phyloP scores from a whole-genome alignment of 2,329 filamentous ascomycete species.

The Talaromyces amestolkiae region DNA sequence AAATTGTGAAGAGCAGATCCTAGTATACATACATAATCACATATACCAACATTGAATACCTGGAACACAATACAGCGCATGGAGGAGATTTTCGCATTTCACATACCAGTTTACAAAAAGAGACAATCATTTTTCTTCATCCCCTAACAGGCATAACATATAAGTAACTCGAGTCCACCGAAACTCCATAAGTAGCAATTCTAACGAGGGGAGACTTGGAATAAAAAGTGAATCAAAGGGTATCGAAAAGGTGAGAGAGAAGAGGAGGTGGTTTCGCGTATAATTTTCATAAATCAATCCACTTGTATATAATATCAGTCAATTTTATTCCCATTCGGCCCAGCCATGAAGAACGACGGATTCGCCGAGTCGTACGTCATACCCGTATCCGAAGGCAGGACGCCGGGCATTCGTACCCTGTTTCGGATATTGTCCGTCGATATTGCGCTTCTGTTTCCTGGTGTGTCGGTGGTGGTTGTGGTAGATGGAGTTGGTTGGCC shows the following conservation, averaged over 20 bases:
- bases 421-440: conserved; percentile 16
- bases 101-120: not conserved
- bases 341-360: conserved; percentile 15
- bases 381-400: conserved; percentile 17
- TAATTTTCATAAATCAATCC: not conserved
- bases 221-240: not conserved
- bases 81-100: not conserved
- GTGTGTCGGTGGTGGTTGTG: conserved; percentile 15
- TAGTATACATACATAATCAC: not conserved
- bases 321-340: conserved; percentile 17
- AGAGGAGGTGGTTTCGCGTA: not conserved
- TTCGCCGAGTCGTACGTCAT: conserved; percentile 16
- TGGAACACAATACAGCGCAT: not conserved
- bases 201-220: not conserved
- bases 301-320: not conserved
- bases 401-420: conserved; percentile 16
- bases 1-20: not conserved
- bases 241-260: not conserved
- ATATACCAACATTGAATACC: not conserved
- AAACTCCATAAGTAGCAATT: not conserved
- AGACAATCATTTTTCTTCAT: not conserved
- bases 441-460: conserved; percentile 20
- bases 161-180: not conserved
- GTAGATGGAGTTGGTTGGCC: conserved; percentile 22
- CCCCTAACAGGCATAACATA: not conserved